phyloP scores from a whole-genome alignment of 1,139 yeast genomes.

The Saccharomyces hybrid region DNA sequence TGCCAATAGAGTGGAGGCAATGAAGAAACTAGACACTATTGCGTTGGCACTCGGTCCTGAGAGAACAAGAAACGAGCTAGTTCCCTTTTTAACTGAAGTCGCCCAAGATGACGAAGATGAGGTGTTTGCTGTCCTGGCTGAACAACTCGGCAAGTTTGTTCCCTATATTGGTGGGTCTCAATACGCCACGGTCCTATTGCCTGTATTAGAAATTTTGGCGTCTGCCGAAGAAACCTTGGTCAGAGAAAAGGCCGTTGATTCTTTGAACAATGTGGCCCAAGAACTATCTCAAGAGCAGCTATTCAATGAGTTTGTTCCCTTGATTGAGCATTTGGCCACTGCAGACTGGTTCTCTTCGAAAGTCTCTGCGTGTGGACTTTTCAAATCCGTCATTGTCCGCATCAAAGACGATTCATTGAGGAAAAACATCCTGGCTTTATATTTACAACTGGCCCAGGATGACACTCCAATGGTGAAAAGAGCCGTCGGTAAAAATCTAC shows the following conservation, averaged over 20 bases:
- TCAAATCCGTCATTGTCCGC: constrained; percentile 59
- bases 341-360: constrained; percentile 95
- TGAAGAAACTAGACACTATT: constrained; percentile 89
- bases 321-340: constrained; percentile 68
- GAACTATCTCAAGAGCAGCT: constrained; percentile 64
- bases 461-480: constrained; percentile 98
- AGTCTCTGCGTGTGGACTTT: constrained; percentile 88
- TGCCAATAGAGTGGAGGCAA: constrained; percentile 85
- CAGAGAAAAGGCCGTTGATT: constrained; percentile 86
- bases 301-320: constrained; percentile 58
- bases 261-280: constrained; percentile 64
- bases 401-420: constrained; percentile 47
- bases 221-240: constrained; percentile 97
- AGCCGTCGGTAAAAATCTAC: constrained; percentile 82
- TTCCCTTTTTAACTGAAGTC: constrained; percentile 84
- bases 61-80: constrained; percentile 78
- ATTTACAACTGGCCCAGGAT: constrained; percentile 68
- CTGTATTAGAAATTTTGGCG: constrained; percentile 81
- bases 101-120: constrained; percentile 99
- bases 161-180: constrained; percentile 84
- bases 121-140: constrained; percentile 88
- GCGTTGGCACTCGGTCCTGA: constrained; percentile 94
- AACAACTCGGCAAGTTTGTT: constrained; percentile 78
- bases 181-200: constrained; percentile 67
- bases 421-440: constrained; percentile 56